Evolutionary conservation across 352 stramenopile species (phyloP), one percentile per base, ranked within the genome.

Genomic region (Globisporangium paroecandrum): DNA sequence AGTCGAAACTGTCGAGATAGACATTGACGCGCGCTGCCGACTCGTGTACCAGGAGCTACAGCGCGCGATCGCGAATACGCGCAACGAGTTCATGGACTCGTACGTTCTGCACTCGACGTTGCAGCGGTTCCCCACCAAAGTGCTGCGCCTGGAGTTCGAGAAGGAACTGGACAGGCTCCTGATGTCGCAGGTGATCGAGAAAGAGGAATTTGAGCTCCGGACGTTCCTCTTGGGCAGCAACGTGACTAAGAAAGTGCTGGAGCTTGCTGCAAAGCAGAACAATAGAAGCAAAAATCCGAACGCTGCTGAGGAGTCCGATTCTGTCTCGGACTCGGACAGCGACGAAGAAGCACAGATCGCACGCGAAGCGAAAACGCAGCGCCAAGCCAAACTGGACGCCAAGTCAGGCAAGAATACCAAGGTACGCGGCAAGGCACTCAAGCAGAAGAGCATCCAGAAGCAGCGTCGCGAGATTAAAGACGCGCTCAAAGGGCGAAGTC

Each of bases 41-140:
- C 62, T 92, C n/a, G 81, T 98, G 18, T 92, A 97, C 51, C 75
- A 83, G 9, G 94, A 98, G 60, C 84, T 98, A 10, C 90, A 98
- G 62, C 80, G 91, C 15, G 93, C 90, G 22, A 88, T 94, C 27
- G 79, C 78, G 2, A 97, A 92, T 65, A 89, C 79, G 20, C 74
- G 77, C 10, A 95, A 95, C 64, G 81, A 92, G 57, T 96, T 86
- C 53, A 98, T 98, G 80, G 90, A 98, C 64, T 97, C 90, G 29
- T 75, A 73, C 22, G 83, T 96, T 18, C 75, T 98, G 1, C 93
- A 98, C 69, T 90, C 83, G 59, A 91, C 89, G 22, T 65, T 90
- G 18, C 94, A 98, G 78, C 84, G 89, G 7, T 98, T 98, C 65
- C 87, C 90, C 2, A 97, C 92, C 1, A 91, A 88, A 60, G 89